A percentile compares a stretch with the other conserved stretches of the same genome.
Evolutionary conservation across 768 basidiomycete genomes (phyloP).

Genomic region (Brasilioporus rufonigricans): DNA sequence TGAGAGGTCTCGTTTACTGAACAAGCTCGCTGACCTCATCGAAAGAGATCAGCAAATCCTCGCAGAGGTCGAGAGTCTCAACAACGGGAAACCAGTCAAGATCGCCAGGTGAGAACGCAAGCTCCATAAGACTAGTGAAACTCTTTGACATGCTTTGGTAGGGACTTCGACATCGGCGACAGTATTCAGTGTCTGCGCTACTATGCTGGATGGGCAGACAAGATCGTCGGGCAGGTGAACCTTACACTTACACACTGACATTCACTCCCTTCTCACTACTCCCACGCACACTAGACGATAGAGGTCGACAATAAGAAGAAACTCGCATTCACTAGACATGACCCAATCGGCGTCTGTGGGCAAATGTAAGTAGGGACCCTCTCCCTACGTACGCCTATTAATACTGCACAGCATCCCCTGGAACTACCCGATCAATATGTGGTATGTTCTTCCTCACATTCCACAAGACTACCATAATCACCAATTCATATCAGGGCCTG

Average conservation of each 20-base stretch:
- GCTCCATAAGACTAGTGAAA: slow-evolving; percentile 27
- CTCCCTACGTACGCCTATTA: slow-evolving; percentile 8
- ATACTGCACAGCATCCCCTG: slow-evolving; percentile 67
- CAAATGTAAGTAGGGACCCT: slow-evolving; percentile 68
- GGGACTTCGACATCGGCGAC: slow-evolving; percentile 81
- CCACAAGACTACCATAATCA: background rate
- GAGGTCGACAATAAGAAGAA: slow-evolving; percentile 81
- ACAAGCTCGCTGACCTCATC: slow-evolving; percentile 87
- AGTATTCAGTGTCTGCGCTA: slow-evolving; percentile 78
- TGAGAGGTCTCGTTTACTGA: slow-evolving; percentile 75
- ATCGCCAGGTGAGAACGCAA: slow-evolving; percentile 44
- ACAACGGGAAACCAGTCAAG: slow-evolving; percentile 89
- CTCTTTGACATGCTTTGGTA: slow-evolving; percentile 25
- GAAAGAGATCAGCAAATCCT: slow-evolving; percentile 81
- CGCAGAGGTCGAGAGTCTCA: slow-evolving; percentile 80
- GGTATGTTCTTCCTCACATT: slow-evolving; percentile 38
- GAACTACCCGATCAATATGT: slow-evolving; percentile 92
- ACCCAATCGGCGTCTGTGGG: slow-evolving; percentile 92
- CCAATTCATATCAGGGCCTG: slow-evolving; percentile 53
- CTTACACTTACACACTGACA: slow-evolving; percentile 1
- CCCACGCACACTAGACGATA: slow-evolving; percentile 48
- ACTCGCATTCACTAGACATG: slow-evolving; percentile 81
- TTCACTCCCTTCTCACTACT: slow-evolving; percentile 2
- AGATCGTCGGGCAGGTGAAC: slow-evolving; percentile 81
- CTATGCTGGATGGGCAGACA: slow-evolving; percentile 96